phyloP scores from a whole-genome alignment of 2,329 filamentous ascomycete species.

The Fonsecaea multimorphosa region DNA sequence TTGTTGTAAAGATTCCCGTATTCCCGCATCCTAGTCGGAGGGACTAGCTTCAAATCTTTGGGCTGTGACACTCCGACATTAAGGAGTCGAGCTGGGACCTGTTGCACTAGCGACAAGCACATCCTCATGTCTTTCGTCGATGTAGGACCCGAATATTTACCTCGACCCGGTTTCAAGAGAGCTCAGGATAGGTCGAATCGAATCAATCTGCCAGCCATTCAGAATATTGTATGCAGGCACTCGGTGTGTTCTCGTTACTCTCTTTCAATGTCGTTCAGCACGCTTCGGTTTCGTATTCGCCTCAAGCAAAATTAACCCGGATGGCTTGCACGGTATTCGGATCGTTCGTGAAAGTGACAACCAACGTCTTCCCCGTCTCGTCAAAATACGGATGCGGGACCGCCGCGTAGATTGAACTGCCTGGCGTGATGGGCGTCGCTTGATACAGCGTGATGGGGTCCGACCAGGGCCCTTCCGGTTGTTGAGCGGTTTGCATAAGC shows the following conservation, averaged over 20 bases:
- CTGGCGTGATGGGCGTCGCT: slow-evolving; percentile 32
- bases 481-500: slow-evolving; percentile 32
- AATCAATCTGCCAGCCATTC: neutral
- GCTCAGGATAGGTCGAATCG: neutral
- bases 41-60: neutral
- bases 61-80: neutral
- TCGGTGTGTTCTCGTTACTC: neutral
- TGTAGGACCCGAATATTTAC: neutral
- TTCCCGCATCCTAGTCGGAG: neutral
- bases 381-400: slow-evolving; percentile 41
- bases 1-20: neutral
- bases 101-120: neutral
- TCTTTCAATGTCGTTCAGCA: neutral
- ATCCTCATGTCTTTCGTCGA: neutral
- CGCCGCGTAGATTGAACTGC: slow-evolving; percentile 38
- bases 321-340: slow-evolving; percentile 40
- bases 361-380: slow-evolving; percentile 37
- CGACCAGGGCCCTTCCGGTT: slow-evolving; percentile 41
- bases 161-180: neutral
- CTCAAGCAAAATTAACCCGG: slow-evolving; percentile 27
- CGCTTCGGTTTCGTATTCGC: neutral
- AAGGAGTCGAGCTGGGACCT: neutral
- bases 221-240: neutral
- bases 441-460: slow-evolving; percentile 37
- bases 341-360: slow-evolving; percentile 41